These are phyloP conservation scores for Phoenix roebelenii DNA, from an alignment of 176 grass and related monocot species.

Conservation along the genomic window DNA sequence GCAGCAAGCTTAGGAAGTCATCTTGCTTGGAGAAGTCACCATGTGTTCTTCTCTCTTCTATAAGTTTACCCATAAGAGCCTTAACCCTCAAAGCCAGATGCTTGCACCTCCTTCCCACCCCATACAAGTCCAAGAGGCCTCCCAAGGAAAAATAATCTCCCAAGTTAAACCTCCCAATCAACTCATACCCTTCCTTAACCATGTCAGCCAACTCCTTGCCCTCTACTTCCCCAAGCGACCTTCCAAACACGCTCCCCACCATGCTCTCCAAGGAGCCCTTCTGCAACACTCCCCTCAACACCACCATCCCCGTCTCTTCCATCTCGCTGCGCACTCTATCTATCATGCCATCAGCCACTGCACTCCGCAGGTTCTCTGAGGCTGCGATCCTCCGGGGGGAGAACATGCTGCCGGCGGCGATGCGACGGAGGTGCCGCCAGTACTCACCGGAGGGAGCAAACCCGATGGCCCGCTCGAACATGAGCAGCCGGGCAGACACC, in stretches of 20 bases:
- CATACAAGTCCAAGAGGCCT: conserved; percentile 27
- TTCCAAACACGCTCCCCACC: conserved; percentile 26
- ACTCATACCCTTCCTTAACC: conserved; percentile 31
- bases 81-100: conserved; percentile 18
- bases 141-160: conserved; percentile 16
- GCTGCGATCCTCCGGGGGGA: conserved; percentile 20
- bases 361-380: neutral
- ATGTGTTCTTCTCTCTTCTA: conserved; percentile 17
- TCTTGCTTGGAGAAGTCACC: neutral
- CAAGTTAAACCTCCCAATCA: conserved; percentile 35
- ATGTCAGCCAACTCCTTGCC: conserved; percentile 14
- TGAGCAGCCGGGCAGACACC: conserved; percentile 20
- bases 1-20: conserved; percentile 29
- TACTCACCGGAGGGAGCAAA: conserved; percentile 28
- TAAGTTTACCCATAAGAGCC: conserved; percentile 25
- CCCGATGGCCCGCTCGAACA: conserved; percentile 35
- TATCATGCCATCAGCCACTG: conserved; percentile 4
- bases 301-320: conserved; percentile 5
- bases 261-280: conserved; percentile 25
- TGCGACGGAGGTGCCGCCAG: conserved; percentile 36
- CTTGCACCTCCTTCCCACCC: conserved; percentile 15
- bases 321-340: neutral
- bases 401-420: conserved; percentile 18
- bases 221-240: conserved; percentile 1
- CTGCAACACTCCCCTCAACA: conserved; percentile 24